Base-by-base conservation (phyloP, 192 early-diverging fungal genomes). In the Gaertneriomyces semiglobifer region DNA sequence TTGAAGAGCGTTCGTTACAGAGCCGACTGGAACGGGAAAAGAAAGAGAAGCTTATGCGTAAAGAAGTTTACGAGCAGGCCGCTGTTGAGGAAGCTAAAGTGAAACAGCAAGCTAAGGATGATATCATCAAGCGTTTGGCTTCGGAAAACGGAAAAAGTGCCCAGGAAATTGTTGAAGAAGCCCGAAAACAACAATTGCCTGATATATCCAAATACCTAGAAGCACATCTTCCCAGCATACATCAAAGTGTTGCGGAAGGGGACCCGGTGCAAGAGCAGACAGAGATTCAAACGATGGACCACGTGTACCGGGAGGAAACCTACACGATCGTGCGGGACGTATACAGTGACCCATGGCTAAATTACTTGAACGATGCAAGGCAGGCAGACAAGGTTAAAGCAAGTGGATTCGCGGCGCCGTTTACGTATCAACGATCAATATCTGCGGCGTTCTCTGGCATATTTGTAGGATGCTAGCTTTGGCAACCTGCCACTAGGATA, bases 81-180 rank as follows among this genome's bases (percentile, higher is more conserved):
- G 74, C 87, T n/a, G 79, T 88, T 48, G 89, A 92, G 14, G 90
- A 94, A 60, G 70, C 81, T 60, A 79, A 77, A 39, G 74, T 79
- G 38, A 91, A 89, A 60, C 77, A 79, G 48, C 67, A 84, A 55
- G 88, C 89, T 40, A 83, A 89, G 56, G 77, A 81, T 39, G 85
- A 77, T 25, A 58, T 94, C 40, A 90, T 96, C 41, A 71, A 86
- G n/a, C 86, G 92, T 70, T 72, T 96, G 74, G 88, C 71, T 44
- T 74, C 56, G n/a, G 65, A 68, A 14, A 66, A 69, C 54, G 54
- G 56, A 50, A 60, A 57, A 25, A 18, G 10, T 33, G 60, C 66
- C 40, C 47, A 68, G 6, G 75, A 67, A 10, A 62, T 51, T 11
- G 71, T 73, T 40, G 70, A 65, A 63, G 44, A 67, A 58, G 57